Conservation (phyloP, 305 asterid genomes). For the Fraxinus latifolia region DNA sequence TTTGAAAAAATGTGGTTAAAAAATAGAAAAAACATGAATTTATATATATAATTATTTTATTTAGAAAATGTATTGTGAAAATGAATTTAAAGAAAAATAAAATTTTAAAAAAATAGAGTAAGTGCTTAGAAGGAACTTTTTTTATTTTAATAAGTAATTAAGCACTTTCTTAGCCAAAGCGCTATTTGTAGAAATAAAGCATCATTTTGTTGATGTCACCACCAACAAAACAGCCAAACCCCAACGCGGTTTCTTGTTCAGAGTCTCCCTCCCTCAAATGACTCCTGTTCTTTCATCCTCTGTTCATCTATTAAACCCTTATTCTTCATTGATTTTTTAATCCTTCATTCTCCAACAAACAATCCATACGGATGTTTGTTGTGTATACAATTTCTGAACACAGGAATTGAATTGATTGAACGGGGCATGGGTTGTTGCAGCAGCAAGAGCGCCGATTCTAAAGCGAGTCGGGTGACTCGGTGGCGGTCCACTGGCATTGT, state of each 20-base stretch:
- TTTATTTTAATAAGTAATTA: no score
- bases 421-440: slow-evolving; percentile 70
- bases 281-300: background rate
- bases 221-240: background rate
- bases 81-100: no score
- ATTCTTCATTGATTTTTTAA: background rate
- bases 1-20: no score
- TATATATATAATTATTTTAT: no score
- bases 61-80: no score
- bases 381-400: background rate
- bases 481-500: slow-evolving; percentile 98
- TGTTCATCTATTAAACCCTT: slow-evolving; percentile 16
- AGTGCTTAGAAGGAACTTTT: no score
- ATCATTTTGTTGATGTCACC: background rate
- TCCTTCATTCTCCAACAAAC: background rate
- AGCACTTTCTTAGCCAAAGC: no score
- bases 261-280: slow-evolving; percentile 29
- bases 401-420: background rate
- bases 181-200: no score
- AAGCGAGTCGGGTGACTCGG: slow-evolving; percentile 59
- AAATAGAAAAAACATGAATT: no score
- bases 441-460: slow-evolving; percentile 64
- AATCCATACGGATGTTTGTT: background rate
- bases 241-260: slow-evolving; percentile 42
- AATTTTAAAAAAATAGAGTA: no score